phyloP scores from a whole-genome alignment of 495 filamentous ascomycete genomes.

The Lophiotrema nucula region DNA sequence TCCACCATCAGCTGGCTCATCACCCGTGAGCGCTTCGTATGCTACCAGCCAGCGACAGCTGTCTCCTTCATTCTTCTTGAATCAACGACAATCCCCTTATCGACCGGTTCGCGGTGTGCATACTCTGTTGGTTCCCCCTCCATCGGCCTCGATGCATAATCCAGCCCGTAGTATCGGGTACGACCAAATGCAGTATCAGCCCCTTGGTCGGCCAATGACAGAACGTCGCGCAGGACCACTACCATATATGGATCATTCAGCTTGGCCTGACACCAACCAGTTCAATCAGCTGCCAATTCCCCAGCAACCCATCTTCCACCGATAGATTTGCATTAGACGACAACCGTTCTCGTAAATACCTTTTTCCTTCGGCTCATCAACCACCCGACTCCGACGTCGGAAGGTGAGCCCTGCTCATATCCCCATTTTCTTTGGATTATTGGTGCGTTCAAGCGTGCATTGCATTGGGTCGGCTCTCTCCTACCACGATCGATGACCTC shows the following conservation, averaged over 20 bases:
- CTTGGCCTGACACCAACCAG: constrained; percentile 27
- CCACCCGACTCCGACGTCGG: background rate
- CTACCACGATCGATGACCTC: background rate
- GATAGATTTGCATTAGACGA: background rate
- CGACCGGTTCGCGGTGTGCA: constrained; percentile 85
- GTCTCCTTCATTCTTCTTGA: constrained; percentile 62
- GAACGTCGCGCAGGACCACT: constrained; percentile 80
- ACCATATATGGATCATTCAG: constrained; percentile 58
- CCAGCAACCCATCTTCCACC: constrained; percentile 26
- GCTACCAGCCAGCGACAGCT: constrained; percentile 51
- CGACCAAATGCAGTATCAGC: constrained; percentile 95
- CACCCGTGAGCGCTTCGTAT: constrained; percentile 36
- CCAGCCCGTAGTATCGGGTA: constrained; percentile 60
- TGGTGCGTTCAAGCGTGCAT: constrained; percentile 35
- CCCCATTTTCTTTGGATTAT: constrained; percentile 1
- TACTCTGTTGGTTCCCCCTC: constrained; percentile 84
- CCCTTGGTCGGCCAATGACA: constrained; percentile 69
- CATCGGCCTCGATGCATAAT: constrained; percentile 73
- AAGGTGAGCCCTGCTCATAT: background rate
- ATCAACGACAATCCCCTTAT: constrained; percentile 79
- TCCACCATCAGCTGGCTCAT: constrained; percentile 38
- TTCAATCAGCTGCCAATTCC: constrained; percentile 28
- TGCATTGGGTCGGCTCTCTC: constrained; percentile 23
- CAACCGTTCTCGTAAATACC: too few species aligned
- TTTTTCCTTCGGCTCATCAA: too few species aligned